A percentile compares a stretch with the other conserved stretches of the same genome.
Evolutionary conservation across 441 rosid species (phyloP).

Genomic region (Adansonia grandidieri): DNA sequence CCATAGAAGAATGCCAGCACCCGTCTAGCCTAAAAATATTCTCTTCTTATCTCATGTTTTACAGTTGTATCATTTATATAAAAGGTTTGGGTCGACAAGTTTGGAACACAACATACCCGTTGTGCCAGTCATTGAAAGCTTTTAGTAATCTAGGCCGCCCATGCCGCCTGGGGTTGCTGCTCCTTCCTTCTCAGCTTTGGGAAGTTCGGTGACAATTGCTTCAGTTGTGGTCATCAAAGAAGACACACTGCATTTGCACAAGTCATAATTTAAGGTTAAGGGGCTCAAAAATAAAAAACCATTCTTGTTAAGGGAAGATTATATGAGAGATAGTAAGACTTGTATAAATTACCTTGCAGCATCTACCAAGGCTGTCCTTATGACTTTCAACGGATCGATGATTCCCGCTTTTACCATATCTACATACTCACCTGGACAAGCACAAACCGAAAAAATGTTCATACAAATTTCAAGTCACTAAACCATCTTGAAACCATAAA

Average conservation of each 20-base stretch:
- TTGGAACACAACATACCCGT: not conserved
- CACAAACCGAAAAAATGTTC: not conserved
- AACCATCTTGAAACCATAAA: not conserved
- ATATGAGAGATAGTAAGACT: not conserved
- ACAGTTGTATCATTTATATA: not conserved
- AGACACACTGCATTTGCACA: slow-evolving; percentile 41
- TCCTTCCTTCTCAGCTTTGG: slow-evolving; percentile 48
- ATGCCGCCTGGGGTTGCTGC: slow-evolving; percentile 40
- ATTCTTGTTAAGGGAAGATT: not conserved
- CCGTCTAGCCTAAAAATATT: not conserved
- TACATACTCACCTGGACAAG: slow-evolving; percentile 58
- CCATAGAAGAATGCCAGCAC: not conserved
- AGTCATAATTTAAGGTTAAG: not conserved
- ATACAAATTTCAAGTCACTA: not conserved
- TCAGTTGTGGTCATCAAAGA: slow-evolving; percentile 68
- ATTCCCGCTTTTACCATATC: slow-evolving; percentile 74
- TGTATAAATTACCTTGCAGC: slow-evolving; percentile 52
- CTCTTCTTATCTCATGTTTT: not conserved
- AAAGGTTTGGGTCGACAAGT: not conserved
- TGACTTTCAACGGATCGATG: slow-evolving; percentile 71
- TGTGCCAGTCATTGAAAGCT: not conserved
- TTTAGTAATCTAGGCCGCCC: slow-evolving; percentile 13
- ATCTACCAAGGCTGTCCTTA: slow-evolving; percentile 70
- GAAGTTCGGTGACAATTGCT: slow-evolving; percentile 59
- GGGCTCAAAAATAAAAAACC: not conserved